Base-by-base conservation (phyloP, 1,284 basidiomycete genomes). In the Ganoderma boninense region DNA sequence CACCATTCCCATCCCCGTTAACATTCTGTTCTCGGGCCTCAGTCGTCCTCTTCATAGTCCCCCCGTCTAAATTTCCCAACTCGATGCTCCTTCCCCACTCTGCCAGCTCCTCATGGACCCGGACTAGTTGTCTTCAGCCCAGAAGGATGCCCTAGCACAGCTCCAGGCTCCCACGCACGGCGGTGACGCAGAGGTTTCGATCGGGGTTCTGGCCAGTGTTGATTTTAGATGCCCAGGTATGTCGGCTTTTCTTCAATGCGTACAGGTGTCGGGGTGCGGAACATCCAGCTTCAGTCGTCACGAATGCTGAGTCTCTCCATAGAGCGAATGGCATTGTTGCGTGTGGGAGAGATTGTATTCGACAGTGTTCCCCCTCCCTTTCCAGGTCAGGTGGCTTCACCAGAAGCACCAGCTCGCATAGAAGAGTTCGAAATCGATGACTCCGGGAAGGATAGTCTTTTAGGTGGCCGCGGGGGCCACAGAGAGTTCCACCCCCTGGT, bases 211-310 rank as follows among this genome's bases (percentile, higher is more conserved):
- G n/a, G 79, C 85, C 60, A 87, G 84, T 68, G 88, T 90, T 2
- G 86, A 86, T 46, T 94, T 46, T 94, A 91, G 88, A 93, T 80
- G 87, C 93, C 23, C 85, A 91, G 84, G 90, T 89, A 78, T 68
- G 77, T 61, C 20, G 42, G 13, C 40, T 4, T 16, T 64, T 29
- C 3, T 52, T 44, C 18, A 20, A 1, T 26, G 16, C 14, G 38
- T 35, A 60, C 35, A 38, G 10, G 20, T 6, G 16, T 40, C 20
- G 20, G 20, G 4, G 20, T 42, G 11, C 11, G 38, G 23, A n/a
- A 23, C 23, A 18, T 29, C 62, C 29, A 43, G 26, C 35, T 62
- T 1, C 40, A 23, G 40, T 59, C 8, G 20, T 57, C 38, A 16
- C 56, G 26, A 44, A 46, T 16, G 23, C 46, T 43, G 40, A 60